Evolutionary conservation across 73 alveolate species (phyloP).

Genomic region (Tetrahymena malaccensis): DNA sequence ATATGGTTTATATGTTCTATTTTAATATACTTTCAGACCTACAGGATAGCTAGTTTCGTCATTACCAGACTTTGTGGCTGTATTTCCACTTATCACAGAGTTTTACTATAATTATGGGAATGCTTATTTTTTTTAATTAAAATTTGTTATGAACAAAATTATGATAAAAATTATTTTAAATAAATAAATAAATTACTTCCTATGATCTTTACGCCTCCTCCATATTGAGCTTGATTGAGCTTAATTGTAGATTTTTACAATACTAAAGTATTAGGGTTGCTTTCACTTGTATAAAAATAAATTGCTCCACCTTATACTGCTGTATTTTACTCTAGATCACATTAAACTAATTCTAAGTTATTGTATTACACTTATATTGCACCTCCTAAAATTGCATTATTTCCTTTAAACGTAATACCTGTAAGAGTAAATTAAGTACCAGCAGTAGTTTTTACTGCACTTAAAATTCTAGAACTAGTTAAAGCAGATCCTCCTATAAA

Average conservation of each 20-base stretch:
- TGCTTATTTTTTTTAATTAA: background rate
- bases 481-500: background rate
- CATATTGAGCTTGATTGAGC: background rate
- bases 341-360: background rate
- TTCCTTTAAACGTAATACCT: background rate
- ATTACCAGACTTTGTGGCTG: background rate
- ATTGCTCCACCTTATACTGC: background rate
- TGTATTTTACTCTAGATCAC: background rate
- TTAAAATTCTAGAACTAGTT: background rate
- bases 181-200: background rate
- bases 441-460: background rate
- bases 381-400: background rate
- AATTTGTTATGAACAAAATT: too few species aligned
- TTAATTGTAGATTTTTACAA: background rate
- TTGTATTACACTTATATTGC: background rate
- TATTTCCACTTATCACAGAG: background rate
- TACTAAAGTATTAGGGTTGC: background rate
- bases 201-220: background rate
- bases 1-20: background rate
- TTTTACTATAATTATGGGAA: background rate
- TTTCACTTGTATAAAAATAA: background rate
- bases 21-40: background rate
- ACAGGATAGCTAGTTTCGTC: background rate
- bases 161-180: too few species aligned
- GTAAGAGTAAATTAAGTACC: background rate